Evolutionary conservation across 257 asterid genomes (phyloP), one percentile per base, ranked within the genome.

Genomic region (Fraxinus anomala): DNA sequence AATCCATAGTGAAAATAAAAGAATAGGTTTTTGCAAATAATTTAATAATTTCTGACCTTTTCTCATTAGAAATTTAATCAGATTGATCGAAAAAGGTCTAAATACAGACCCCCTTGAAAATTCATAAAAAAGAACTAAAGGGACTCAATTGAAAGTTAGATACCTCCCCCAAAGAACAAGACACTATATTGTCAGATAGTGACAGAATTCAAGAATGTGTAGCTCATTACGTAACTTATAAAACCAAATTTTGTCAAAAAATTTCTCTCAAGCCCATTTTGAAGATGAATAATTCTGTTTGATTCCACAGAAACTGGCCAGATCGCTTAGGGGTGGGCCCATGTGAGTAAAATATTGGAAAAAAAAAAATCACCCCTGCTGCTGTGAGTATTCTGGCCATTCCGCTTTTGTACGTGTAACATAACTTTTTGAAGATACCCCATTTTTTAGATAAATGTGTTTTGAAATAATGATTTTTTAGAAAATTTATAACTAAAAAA

Each of bases 21-120:
- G 34, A 4, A 42, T 42, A 3, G 17, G 17, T 42, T 42, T 12
- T 42, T 2, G 3, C 17, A 13, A 42, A 42, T 16, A 47, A 11
- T 40, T 40, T 10, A 40, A 40, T 10, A 40, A 13, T 16, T 47
- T 4, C 51, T 47, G n/a, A 3, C n/a, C 1, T 3, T 14, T 3
- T 12, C n/a, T 47, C n/a, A 14, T 3, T 12, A 47, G 14, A 86
- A 79, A 72, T 73, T 23, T 0, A 82, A 84, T 47, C 56, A 16
- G 6, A 47, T 47, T 79, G 76, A 56, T 24, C 37, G 34, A 40
- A 67, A 81, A 66, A 68, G 4, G 89, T 82, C 89, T 76, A 80
- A 80, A 82, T 90, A 59, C 96, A 85, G 73, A 72, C 0, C 89
- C 87, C 86, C 68, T 78, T 67, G 80, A 75, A 42, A 68, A 61